Evolutionary conservation across 352 stramenopile species (phyloP).

Genomic region (Pythium vanterpoolii): DNA sequence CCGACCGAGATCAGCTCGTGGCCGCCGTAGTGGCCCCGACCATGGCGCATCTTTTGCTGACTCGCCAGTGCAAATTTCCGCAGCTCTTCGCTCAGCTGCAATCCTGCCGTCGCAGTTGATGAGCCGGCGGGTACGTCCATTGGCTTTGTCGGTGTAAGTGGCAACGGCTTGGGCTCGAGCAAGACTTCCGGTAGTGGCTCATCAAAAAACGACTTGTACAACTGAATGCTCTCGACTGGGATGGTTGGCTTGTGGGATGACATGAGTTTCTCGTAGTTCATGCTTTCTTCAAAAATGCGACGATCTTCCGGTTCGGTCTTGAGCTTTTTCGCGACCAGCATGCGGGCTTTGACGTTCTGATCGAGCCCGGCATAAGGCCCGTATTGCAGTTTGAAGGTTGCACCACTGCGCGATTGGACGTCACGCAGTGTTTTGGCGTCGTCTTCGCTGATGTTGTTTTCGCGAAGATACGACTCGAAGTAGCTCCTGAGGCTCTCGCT

Average conservation of each 20-base stretch:
- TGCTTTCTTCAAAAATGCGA: constrained; percentile 65
- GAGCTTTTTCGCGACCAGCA: constrained; percentile 78
- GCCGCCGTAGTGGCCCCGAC: constrained; percentile 16
- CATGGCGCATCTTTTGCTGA: neutral
- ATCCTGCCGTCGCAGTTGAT: neutral
- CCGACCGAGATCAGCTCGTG: constrained; percentile 65
- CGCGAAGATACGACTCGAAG: constrained; percentile 76
- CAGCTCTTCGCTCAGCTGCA: constrained; percentile 8
- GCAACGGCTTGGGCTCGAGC: constrained; percentile 31
- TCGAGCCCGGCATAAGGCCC: constrained; percentile 76
- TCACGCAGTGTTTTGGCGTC: constrained; percentile 62
- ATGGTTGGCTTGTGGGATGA: constrained; percentile 46
- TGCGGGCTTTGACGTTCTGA: constrained; percentile 74
- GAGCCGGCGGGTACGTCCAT: no score
- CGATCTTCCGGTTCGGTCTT: constrained; percentile 61
- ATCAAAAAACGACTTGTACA: constrained; percentile 84
- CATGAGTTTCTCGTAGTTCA: constrained; percentile 70
- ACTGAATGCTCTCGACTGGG: constrained; percentile 57
- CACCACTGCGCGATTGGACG: constrained; percentile 60
- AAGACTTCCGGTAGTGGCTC: constrained; percentile 56
- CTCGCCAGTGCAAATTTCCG: constrained; percentile 15
- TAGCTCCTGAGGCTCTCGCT: constrained; percentile 77
- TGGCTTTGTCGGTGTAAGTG: neutral
- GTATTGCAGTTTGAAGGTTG: constrained; percentile 77
- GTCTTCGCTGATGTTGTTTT: constrained; percentile 71